These are phyloP conservation scores for Streptanthus diversifolius DNA, from an alignment of 345 rosid genomes.

Conservation along the genomic window DNA sequence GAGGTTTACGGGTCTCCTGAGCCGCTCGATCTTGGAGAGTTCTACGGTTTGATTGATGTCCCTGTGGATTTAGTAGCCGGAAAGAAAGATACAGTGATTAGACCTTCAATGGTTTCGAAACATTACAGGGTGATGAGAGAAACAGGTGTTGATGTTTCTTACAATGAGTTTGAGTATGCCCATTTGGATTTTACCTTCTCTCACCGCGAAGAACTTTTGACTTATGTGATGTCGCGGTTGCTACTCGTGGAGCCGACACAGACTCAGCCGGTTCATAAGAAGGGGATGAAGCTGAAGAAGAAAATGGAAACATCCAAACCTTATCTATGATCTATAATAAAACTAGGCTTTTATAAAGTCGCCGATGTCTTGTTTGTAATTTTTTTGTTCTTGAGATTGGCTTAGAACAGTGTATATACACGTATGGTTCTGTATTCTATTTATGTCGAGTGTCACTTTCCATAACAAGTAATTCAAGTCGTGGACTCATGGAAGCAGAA, in stretches of 20 bases:
- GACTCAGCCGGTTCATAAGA: conserved; percentile 21
- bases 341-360: background rate
- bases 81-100: conserved; percentile 68
- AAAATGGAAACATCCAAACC: conserved; percentile 15
- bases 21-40: conserved; percentile 80
- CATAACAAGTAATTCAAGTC: background rate
- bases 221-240: conserved; percentile 78
- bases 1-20: conserved; percentile 65
- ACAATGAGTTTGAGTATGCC: conserved; percentile 75
- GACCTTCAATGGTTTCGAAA: conserved; percentile 67
- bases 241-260: conserved; percentile 50
- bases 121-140: conserved; percentile 77
- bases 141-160: conserved; percentile 61
- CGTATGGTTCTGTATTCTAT: background rate
- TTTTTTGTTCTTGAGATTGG: background rate
- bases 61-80: conserved; percentile 90
- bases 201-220: conserved; percentile 79
- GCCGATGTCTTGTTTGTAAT: background rate
- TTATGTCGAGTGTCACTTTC: background rate
- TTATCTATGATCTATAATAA: background rate
- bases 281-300: conserved; percentile 43
- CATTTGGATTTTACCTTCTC: conserved; percentile 93
- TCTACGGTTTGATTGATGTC: conserved; percentile 57
- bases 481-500: background rate
- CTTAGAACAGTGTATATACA: conserved; percentile 19